Percentiles rank a stretch among this genome's conserved stretches.
Evolutionary conservation across 495 filamentous ascomycete genomes (phyloP).

Genomic region (Penicillium fimorum): DNA sequence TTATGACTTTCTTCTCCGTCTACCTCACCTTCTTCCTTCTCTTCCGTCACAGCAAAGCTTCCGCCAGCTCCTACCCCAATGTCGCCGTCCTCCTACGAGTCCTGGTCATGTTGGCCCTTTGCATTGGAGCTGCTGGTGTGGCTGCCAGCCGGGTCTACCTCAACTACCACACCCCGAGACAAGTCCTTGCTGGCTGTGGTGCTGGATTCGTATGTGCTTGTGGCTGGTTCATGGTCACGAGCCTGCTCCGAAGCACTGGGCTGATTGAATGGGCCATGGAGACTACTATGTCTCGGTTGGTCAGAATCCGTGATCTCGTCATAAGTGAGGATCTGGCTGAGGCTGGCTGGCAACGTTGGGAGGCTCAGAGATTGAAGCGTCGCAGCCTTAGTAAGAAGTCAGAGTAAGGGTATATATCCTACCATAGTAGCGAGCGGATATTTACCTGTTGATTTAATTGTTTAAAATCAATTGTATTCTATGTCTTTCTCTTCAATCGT

Average conservation of each 20-base stretch:
- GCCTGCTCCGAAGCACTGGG: constrained; percentile 56
- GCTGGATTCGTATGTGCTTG: constrained; percentile 72
- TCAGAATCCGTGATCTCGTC: constrained; percentile 78
- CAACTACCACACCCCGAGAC: constrained; percentile 85
- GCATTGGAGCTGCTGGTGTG: constrained; percentile 64
- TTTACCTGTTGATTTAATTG: neutral
- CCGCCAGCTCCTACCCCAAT: constrained; percentile 38
- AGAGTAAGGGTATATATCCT: constrained; percentile 21
- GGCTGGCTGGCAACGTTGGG: constrained; percentile 92
- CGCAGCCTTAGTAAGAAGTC: constrained; percentile 32
- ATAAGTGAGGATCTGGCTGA: constrained; percentile 88
- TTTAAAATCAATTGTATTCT: neutral
- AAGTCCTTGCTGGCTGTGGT: constrained; percentile 75
- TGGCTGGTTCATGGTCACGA: constrained; percentile 75
- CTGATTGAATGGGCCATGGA: constrained; percentile 75
- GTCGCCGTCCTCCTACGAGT: constrained; percentile 58
- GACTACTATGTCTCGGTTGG: constrained; percentile 57
- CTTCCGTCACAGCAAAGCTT: constrained; percentile 66
- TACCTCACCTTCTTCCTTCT: constrained; percentile 80
- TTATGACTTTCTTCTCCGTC: constrained; percentile 83
- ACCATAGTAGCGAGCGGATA: constrained; percentile 1
- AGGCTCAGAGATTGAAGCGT: constrained; percentile 47
- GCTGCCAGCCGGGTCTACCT: constrained; percentile 83
- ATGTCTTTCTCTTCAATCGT: neutral
- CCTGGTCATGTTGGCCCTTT: constrained; percentile 53